Conservation (phyloP, 2,329 filamentous ascomycete species). For the Venturia asperata region DNA sequence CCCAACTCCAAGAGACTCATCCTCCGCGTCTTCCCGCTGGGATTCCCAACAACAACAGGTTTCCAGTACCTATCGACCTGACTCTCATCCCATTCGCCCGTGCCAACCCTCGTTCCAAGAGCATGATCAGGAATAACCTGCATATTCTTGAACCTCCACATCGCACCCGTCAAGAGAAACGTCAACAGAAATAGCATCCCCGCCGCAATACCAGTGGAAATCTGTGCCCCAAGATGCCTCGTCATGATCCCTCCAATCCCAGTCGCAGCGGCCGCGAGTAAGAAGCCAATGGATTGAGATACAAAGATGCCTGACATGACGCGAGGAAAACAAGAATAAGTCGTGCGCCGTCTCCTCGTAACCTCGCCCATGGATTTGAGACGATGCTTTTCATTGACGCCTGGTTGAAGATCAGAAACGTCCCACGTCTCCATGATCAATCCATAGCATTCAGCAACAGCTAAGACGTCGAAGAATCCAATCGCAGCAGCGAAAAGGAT, state of each 20-base stretch:
- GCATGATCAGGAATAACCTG: conserved; percentile 60
- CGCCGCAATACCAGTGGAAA: conserved; percentile 61
- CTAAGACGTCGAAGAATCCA: conserved; percentile 65
- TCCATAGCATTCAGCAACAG: conserved; percentile 68
- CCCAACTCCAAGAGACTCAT: conserved; percentile 68
- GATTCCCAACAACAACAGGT: conserved; percentile 64
- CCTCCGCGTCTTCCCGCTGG: conserved; percentile 58
- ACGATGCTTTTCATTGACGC: conserved; percentile 51
- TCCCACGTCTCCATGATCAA: conserved; percentile 77
- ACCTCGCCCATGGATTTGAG: conserved; percentile 39
- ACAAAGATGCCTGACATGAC: conserved; percentile 64
- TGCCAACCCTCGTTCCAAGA: conserved; percentile 34
- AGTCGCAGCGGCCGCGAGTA: conserved; percentile 62
- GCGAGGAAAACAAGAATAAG: conserved; percentile 70
- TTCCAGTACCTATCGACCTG: conserved; percentile 57
- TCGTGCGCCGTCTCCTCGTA: conserved; percentile 48
- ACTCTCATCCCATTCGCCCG: conserved; percentile 29
- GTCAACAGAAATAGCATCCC: conserved; percentile 60
- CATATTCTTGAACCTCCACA: conserved; percentile 58
- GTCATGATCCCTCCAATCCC: conserved; percentile 62
- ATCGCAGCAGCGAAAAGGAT: conserved; percentile 59
- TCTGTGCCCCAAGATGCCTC: conserved; percentile 58
- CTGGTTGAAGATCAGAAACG: conserved; percentile 68
- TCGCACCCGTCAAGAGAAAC: conserved; percentile 52
- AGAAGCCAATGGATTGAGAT: conserved; percentile 62